Percentiles rank a stretch among this genome's conserved stretches.
Conservation (phyloP, 306 rosid genomes). For the Vicia sativa region DNA sequence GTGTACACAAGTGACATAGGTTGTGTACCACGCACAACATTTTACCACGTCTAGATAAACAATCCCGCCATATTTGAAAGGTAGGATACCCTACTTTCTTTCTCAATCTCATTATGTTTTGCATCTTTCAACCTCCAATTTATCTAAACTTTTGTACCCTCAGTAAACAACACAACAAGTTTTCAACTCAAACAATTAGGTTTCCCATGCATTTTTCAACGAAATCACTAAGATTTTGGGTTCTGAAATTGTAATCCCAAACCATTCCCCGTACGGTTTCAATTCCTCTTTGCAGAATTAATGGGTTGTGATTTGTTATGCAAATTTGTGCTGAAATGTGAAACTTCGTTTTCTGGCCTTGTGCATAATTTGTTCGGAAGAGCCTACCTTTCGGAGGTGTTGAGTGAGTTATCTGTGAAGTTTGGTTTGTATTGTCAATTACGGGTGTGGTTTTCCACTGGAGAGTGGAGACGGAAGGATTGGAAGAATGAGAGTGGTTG, state of each 20-base stretch:
- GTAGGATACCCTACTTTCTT: not conserved
- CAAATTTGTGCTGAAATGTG: not conserved
- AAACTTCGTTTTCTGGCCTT: no score
- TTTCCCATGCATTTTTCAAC: slow-evolving; percentile 42
- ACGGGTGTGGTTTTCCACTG: no score
- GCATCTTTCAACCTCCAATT: slow-evolving; percentile 22
- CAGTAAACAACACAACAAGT: slow-evolving; percentile 4
- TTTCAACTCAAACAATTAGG: not conserved
- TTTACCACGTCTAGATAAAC: not conserved
- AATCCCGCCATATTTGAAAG: not conserved
- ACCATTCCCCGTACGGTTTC: slow-evolving; percentile 41
- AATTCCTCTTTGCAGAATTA: not conserved
- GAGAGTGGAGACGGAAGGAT: no score
- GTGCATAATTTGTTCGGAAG: no score
- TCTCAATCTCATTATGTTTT: slow-evolving; percentile 35
- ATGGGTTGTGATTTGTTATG: not conserved
- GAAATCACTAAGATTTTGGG: slow-evolving; percentile 76
- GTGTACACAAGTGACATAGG: not conserved
- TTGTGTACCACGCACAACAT: not conserved
- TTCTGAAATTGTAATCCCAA: slow-evolving; percentile 37
- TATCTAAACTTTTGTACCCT: slow-evolving; percentile 24
- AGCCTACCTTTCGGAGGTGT: no score
- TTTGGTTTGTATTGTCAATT: no score
- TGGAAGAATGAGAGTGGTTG: no score
- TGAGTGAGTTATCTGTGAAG: no score